phyloP scores from a whole-genome alignment of 2,329 filamentous ascomycete species.

The Scytalidium lignicola region DNA sequence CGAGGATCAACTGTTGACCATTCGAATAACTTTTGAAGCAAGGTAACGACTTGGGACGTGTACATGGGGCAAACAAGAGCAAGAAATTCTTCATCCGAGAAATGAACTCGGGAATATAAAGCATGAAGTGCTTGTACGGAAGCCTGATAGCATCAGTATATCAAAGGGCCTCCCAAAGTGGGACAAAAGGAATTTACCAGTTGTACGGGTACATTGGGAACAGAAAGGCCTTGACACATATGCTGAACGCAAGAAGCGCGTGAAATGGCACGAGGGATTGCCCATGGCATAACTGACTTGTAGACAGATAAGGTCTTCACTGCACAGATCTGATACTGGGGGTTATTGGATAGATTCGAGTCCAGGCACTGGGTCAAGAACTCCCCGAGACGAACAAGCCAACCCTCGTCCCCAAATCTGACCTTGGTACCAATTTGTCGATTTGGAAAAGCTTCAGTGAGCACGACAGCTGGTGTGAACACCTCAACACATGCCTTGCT shows the following conservation, averaged over 20 bases:
- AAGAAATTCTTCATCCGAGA: conserved; percentile 72
- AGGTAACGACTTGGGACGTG: conserved; percentile 60
- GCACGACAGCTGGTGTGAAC: conserved; percentile 73
- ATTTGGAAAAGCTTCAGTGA: conserved; percentile 70
- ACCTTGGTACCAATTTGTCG: conserved; percentile 60
- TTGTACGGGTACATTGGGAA: conserved; percentile 65
- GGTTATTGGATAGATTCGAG: conserved; percentile 58
- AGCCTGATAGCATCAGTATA: conserved; percentile 43
- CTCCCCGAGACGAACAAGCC: conserved; percentile 72
- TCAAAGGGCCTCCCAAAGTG: not conserved
- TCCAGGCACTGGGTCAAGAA: conserved; percentile 70
- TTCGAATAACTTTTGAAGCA: conserved; percentile 69
- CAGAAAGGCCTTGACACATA: conserved; percentile 67
- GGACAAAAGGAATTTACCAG: conserved; percentile 49
- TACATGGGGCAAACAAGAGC: conserved; percentile 78
- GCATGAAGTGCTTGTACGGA: conserved; percentile 80
- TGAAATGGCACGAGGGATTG: conserved; percentile 75
- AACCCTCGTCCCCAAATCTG: conserved; percentile 76
- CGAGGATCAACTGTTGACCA: conserved; percentile 76
- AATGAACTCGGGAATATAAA: conserved; percentile 69
- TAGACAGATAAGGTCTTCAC: conserved; percentile 74
- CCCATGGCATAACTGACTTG: conserved; percentile 78
- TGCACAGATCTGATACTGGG: conserved; percentile 64
- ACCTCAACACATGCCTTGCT: conserved; percentile 91
- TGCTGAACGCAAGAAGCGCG: conserved; percentile 64